Percentiles rank a stretch among this genome's conserved stretches.
Conservation (phyloP, 306 rosid species). For the Ormosia emarginata region DNA sequence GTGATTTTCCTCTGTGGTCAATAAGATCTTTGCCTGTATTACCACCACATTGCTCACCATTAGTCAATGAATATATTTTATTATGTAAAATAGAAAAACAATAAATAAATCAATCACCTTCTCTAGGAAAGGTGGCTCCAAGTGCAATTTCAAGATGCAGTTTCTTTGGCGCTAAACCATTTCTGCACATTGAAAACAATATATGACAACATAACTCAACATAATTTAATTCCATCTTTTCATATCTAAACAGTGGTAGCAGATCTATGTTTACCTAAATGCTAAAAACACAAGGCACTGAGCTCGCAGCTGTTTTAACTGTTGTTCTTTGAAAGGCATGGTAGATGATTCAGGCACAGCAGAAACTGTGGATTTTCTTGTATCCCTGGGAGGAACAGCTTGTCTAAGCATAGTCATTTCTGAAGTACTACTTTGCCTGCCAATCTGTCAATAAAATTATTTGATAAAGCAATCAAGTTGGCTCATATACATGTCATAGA, state of each 20-base stretch:
- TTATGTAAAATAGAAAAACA: neutral
- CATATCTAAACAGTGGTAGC: constrained; percentile 4
- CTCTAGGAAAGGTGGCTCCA: constrained; percentile 68
- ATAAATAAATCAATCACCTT: constrained; percentile 46
- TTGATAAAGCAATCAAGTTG: constrained; percentile 30
- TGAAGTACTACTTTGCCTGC: constrained; percentile 63
- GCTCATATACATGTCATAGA: constrained; percentile 7
- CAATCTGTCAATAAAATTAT: constrained; percentile 54
- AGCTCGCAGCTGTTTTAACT: constrained; percentile 96
- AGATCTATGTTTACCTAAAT: constrained; percentile 61
- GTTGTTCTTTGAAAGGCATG: constrained; percentile 89
- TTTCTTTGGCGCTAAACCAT: constrained; percentile 89
- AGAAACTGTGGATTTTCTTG: constrained; percentile 70
- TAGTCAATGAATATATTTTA: constrained; percentile 13
- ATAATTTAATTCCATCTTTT: neutral
- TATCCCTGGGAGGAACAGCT: constrained; percentile 61
- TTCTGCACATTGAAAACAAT: constrained; percentile 55
- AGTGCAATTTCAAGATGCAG: constrained; percentile 98
- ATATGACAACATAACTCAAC: constrained; percentile 25
- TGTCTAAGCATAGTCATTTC: constrained; percentile 62
- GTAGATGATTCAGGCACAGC: constrained; percentile 40
- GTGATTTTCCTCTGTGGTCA: constrained; percentile 73
- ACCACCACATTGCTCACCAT: constrained; percentile 30
- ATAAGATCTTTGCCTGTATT: constrained; percentile 56
- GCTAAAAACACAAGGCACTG: constrained; percentile 99